phyloP scores from a whole-genome alignment of 371 early-diverging fungal species.

The Smittium mucronatum region DNA sequence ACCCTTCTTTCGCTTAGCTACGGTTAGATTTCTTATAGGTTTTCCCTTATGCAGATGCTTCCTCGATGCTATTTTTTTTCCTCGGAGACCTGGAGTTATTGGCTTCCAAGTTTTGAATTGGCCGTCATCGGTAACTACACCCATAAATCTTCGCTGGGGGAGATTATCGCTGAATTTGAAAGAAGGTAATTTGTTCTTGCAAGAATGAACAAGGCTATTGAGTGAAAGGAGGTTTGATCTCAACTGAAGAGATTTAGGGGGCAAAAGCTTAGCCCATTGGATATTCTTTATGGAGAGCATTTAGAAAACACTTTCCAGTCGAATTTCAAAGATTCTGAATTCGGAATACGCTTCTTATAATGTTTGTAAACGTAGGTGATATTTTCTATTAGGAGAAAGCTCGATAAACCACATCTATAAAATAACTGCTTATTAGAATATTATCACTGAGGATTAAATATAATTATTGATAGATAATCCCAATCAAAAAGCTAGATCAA shows the following conservation, averaged over 20 bases:
- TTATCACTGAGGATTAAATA: too few relatives aligned
- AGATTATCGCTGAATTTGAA: not conserved
- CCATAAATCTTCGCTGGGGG: conserved; percentile 4
- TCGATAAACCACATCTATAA: too few relatives aligned
- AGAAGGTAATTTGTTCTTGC: not conserved
- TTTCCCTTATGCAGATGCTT: conserved; percentile 86
- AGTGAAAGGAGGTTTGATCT: not conserved
- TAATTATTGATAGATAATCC: too few relatives aligned
- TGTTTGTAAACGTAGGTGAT: too few relatives aligned
- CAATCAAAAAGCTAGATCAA: too few relatives aligned
- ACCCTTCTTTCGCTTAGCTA: conserved; percentile 67
- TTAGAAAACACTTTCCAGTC: too few relatives aligned
- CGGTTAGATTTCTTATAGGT: conserved; percentile 63
- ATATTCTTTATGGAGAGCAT: not conserved
- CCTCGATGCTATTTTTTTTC: conserved; percentile 69
- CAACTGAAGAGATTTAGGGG: not conserved
- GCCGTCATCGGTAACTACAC: conserved; percentile 30
- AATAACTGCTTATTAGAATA: too few relatives aligned
- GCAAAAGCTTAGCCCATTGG: not conserved
- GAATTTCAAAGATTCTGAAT: too few relatives aligned
- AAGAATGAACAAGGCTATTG: not conserved
- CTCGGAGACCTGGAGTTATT: conserved; percentile 75
- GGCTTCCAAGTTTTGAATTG: conserved; percentile 87
- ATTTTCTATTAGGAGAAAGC: too few relatives aligned
- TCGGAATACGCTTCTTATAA: too few relatives aligned